These are phyloP conservation scores for Articulospora tetracladia DNA, from an alignment of 495 filamentous ascomycete species.

Conservation along the genomic window DNA sequence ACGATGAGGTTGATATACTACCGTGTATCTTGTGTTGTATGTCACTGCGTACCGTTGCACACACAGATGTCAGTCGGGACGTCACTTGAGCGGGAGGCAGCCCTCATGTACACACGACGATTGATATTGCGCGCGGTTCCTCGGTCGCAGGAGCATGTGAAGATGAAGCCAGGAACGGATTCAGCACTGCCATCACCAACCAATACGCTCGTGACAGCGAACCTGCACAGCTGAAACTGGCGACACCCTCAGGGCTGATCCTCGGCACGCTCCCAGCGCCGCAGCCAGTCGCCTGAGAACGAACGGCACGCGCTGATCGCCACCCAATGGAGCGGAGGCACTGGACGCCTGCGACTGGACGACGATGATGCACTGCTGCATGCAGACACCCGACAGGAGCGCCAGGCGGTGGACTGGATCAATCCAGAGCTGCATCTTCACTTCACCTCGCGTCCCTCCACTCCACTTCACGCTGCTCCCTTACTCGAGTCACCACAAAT, in stretches of 20 bases:
- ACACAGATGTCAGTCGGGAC: neutral
- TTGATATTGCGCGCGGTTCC: neutral
- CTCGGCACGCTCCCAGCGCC: no score
- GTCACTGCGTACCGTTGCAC: neutral
- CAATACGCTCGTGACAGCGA: slow-evolving; percentile 18
- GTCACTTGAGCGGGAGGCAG: neutral
- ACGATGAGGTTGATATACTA: neutral
- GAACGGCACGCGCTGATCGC: neutral
- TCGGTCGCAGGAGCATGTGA: neutral
- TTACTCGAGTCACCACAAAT: neutral
- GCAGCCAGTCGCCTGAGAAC: neutral
- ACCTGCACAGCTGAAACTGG: neutral
- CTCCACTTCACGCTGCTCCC: no score
- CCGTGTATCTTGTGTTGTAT: neutral
- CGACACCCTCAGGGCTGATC: neutral
- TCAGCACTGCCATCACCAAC: neutral
- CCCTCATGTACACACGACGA: neutral
- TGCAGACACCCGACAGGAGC: neutral
- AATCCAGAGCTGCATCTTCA: no score
- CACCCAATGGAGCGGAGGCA: neutral
- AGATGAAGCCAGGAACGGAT: neutral
- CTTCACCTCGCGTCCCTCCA: no score
- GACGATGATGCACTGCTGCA: no score
- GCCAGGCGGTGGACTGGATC: neutral
- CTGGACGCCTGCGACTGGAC: no score